Percentiles rank a stretch among this genome's conserved stretches.
These are phyloP conservation scores for Cardamine chenopodiifolia DNA, from an alignment of 345 rosid genomes.

Conservation along the genomic window DNA sequence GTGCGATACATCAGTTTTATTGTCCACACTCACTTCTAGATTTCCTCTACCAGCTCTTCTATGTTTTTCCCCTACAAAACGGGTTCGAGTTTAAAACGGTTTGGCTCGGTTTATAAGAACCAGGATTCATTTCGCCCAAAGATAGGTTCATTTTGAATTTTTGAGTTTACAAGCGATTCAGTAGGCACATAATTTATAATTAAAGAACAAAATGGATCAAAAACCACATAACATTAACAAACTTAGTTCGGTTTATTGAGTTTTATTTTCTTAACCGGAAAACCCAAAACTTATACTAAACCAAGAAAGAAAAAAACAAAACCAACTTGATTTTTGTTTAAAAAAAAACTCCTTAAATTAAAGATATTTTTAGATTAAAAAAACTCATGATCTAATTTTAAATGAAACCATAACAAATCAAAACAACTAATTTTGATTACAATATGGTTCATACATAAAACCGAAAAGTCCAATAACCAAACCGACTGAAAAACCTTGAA, in stretches of 20 bases:
- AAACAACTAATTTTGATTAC: constrained; percentile 25
- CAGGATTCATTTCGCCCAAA: not conserved
- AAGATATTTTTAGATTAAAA: not conserved
- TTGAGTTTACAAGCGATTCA: not conserved
- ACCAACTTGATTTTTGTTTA: not conserved
- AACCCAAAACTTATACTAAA: constrained; percentile 1
- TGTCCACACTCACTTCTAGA: not conserved
- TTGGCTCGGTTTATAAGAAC: not conserved
- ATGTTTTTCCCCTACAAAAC: not conserved
- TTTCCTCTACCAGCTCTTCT: not conserved
- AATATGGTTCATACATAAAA: constrained; percentile 16
- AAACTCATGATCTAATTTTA: not conserved
- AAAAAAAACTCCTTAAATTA: not conserved
- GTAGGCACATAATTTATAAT: not conserved
- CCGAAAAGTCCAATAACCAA: not conserved
- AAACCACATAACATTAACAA: not conserved
- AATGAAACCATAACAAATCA: constrained; percentile 24
- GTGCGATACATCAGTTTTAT: not conserved
- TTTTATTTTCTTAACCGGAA: not conserved
- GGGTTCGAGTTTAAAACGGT: not conserved
- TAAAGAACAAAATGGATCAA: not conserved
- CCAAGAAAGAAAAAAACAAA: constrained; percentile 18
- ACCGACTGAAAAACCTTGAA: not conserved
- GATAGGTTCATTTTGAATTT: not conserved
- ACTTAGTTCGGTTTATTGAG: not conserved